These are phyloP conservation scores for Heterobasidion irregulare DNA, from an alignment of 1,284 basidiomycete genomes.

Conservation along the genomic window DNA sequence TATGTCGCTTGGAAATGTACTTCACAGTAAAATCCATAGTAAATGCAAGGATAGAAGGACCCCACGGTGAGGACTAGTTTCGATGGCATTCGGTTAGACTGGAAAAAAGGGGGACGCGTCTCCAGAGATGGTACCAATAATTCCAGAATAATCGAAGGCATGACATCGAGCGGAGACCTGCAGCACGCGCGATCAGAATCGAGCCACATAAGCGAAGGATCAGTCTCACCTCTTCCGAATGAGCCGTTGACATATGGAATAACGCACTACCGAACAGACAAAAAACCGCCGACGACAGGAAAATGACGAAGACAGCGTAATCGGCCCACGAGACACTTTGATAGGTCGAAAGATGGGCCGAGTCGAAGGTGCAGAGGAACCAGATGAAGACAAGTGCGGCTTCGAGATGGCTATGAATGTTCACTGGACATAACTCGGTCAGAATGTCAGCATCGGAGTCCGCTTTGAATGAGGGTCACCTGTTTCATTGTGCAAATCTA, in stretches of 20 bases:
- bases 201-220: not conserved
- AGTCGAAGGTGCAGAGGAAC: constrained; percentile 45
- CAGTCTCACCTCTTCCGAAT: constrained; percentile 52
- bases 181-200: not conserved
- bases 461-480: constrained; percentile 26
- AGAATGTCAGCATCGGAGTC: constrained; percentile 7
- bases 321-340: constrained; percentile 55
- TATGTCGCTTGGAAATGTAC: constrained; percentile 43
- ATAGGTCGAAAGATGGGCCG: constrained; percentile 40
- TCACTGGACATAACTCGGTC: constrained; percentile 45
- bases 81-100: not conserved
- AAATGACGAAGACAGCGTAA: constrained; percentile 54
- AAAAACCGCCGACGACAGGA: constrained; percentile 65
- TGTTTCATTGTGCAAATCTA: constrained; percentile 83
- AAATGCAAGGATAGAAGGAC: constrained; percentile 71
- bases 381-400: constrained; percentile 65
- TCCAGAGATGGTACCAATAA: constrained; percentile 31
- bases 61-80: constrained; percentile 59
- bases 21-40: constrained; percentile 69
- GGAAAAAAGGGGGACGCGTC: not conserved
- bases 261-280: constrained; percentile 73
- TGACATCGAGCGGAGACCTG: constrained; percentile 27
- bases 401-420: constrained; percentile 84
- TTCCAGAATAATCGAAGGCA: constrained; percentile 67
- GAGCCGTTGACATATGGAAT: constrained; percentile 74